Evolutionary conservation across 2,329 filamentous ascomycete genomes (phyloP).

Genomic region (Sclerotinia nivalis): DNA sequence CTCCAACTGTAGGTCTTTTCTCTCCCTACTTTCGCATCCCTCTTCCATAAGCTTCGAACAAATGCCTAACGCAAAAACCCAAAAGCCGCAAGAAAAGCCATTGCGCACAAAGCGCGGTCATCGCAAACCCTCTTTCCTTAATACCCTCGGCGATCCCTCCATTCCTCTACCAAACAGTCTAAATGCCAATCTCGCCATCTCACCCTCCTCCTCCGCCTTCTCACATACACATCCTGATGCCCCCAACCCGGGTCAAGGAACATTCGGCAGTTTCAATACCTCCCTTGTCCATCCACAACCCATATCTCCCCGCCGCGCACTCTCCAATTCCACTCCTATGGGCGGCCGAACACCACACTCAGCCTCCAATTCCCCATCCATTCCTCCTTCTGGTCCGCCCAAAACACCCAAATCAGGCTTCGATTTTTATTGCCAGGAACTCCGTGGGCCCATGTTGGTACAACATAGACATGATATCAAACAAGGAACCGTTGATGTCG

Average conservation of each 20-base stretch:
- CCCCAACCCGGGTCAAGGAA: constrained; percentile 43
- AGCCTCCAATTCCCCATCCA: constrained; percentile 24
- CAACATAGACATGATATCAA: constrained; percentile 34
- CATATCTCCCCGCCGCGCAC: constrained; percentile 29
- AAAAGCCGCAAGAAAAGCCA: constrained; percentile 75
- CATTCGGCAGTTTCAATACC: constrained; percentile 29
- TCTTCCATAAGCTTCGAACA: constrained; percentile 22
- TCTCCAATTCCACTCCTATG: constrained; percentile 18
- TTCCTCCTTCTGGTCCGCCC: constrained; percentile 21
- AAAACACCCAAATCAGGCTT: constrained; percentile 35
- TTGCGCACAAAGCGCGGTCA: constrained; percentile 73
- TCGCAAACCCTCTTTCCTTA: constrained; percentile 55
- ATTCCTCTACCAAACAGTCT: constrained; percentile 48
- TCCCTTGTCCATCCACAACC: constrained; percentile 21
- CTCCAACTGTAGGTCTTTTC: constrained; percentile 64
- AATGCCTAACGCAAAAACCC: constrained; percentile 29
- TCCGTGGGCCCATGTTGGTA: constrained; percentile 32
- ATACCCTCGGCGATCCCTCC: constrained; percentile 43
- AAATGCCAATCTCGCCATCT: constrained; percentile 48
- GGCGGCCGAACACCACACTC: constrained; percentile 18
- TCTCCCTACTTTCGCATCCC: constrained; percentile 26
- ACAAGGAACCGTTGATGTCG: constrained; percentile 37
- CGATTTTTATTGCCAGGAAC: constrained; percentile 38
- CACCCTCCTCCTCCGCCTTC: constrained; percentile 54
- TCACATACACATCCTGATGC: constrained; percentile 51